Conservation (phyloP, 768 basidiomycete genomes). For the Phlebiopsis gigantea region DNA sequence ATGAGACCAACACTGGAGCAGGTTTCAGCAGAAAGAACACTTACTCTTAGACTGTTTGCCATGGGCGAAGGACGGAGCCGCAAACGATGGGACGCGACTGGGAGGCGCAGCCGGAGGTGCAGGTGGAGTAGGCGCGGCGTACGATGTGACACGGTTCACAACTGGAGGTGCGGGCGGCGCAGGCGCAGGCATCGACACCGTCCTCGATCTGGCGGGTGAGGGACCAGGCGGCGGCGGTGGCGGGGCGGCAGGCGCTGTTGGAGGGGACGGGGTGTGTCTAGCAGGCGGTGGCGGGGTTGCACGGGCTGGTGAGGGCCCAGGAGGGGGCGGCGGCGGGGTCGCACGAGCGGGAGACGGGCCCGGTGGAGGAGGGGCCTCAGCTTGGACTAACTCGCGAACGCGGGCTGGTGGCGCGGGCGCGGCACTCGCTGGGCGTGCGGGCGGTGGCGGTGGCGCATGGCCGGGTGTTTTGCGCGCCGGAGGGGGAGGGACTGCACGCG, state of each 20-base stretch:
- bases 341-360: constrained; percentile 28
- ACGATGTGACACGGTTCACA: not conserved
- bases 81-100: not conserved
- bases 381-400: constrained; percentile 14
- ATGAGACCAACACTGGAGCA: constrained; percentile 11
- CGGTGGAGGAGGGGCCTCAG: constrained; percentile 26
- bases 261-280: constrained; percentile 17
- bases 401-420: constrained; percentile 27
- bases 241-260: constrained; percentile 15
- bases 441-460: constrained; percentile 22
- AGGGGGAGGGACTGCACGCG: constrained; percentile 33
- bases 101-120: constrained; percentile 15
- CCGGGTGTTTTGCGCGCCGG: constrained; percentile 27
- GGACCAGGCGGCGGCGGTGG: constrained; percentile 21
- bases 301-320: constrained; percentile 21
- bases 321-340: constrained; percentile 21
- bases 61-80: constrained; percentile 11
- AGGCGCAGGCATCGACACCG: constrained; percentile 11
- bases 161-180: constrained; percentile 13
- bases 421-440: constrained; percentile 29
- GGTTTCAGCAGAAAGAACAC: constrained; percentile 6
- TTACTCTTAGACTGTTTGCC: constrained; percentile 24
- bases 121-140: too few species aligned
- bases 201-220: constrained; percentile 13
- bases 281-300: constrained; percentile 12